Percentiles rank a stretch among this genome's conserved stretches.
Evolutionary conservation across 164 flowering plant genomes (phyloP).

Genomic region (Magnolia kwangsiensis): DNA sequence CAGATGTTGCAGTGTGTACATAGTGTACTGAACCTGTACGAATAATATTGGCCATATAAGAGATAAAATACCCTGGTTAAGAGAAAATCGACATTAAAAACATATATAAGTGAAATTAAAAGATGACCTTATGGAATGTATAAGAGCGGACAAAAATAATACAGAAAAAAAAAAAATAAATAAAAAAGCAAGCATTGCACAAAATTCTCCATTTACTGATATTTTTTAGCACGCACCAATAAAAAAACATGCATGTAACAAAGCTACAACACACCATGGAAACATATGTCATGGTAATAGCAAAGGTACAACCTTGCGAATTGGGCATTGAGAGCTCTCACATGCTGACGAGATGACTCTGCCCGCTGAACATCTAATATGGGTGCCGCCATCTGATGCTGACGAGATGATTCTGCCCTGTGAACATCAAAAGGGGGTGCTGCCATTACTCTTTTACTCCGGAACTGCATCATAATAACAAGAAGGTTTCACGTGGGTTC

Average conservation of each 20-base stretch:
- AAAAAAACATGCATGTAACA: not conserved
- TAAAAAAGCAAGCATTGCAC: not conserved
- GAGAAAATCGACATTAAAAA: not conserved
- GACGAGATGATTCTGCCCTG: slow-evolving; percentile 55
- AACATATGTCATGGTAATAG: not conserved
- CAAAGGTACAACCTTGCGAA: slow-evolving; percentile 66
- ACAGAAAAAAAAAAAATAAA: not conserved
- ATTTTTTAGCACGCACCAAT: not conserved
- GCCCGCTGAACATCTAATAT: slow-evolving; percentile 44
- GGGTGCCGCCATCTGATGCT: slow-evolving; percentile 49
- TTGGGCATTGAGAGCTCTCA: slow-evolving; percentile 89
- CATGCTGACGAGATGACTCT: slow-evolving; percentile 68
- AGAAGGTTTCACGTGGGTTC: not conserved
- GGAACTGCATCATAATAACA: slow-evolving; percentile 40
- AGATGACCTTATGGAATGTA: not conserved
- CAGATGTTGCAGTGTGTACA: too few relatives aligned
- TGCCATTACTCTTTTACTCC: slow-evolving; percentile 50
- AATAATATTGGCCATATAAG: too few relatives aligned
- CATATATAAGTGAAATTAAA: not conserved
- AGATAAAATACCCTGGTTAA: too few relatives aligned
- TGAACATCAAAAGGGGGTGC: slow-evolving; percentile 48
- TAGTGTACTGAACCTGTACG: too few relatives aligned
- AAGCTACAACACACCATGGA: not conserved
- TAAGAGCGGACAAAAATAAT: not conserved
- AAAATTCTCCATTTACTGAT: not conserved